These are phyloP conservation scores for Aureobasidium sp. DNA, from an alignment of 2,329 filamentous ascomycete genomes.

Conservation along the genomic window DNA sequence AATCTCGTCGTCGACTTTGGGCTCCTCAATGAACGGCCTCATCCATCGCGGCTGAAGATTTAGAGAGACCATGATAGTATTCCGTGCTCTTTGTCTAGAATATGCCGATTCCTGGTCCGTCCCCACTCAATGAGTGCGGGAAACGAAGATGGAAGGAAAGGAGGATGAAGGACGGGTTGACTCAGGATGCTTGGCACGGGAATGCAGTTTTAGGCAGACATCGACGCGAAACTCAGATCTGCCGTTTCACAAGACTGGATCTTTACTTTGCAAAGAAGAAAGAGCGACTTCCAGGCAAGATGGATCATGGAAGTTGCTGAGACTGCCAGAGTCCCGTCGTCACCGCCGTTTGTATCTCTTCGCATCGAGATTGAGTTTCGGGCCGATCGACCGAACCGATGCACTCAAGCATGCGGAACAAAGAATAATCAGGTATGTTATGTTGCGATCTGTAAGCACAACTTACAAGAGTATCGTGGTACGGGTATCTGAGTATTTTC, in stretches of 20 bases:
- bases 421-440: too few relatives aligned
- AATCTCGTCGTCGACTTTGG: constrained; percentile 11
- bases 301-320: too few relatives aligned
- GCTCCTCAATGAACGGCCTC: constrained; percentile 42
- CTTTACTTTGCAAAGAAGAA: not conserved
- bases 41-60: constrained; percentile 32
- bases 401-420: too few relatives aligned
- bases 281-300: too few relatives aligned
- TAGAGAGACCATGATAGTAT: not conserved
- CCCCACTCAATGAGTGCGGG: not conserved
- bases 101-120: too few relatives aligned
- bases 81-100: too few relatives aligned
- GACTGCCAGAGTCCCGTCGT: not conserved
- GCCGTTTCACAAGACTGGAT: too few relatives aligned
- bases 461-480: too few relatives aligned
- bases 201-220: not conserved
- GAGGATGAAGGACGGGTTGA: not conserved
- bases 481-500: too few relatives aligned
- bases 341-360: not conserved
- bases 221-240: too few relatives aligned
- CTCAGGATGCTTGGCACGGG: not conserved
- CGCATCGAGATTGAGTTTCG: not conserved
- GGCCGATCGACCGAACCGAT: not conserved
- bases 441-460: too few relatives aligned
- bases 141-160: not conserved